Evolutionary conservation across 768 basidiomycete genomes (phyloP), one percentile per base, ranked within the genome.

Genomic region (Lepiota venenata): DNA sequence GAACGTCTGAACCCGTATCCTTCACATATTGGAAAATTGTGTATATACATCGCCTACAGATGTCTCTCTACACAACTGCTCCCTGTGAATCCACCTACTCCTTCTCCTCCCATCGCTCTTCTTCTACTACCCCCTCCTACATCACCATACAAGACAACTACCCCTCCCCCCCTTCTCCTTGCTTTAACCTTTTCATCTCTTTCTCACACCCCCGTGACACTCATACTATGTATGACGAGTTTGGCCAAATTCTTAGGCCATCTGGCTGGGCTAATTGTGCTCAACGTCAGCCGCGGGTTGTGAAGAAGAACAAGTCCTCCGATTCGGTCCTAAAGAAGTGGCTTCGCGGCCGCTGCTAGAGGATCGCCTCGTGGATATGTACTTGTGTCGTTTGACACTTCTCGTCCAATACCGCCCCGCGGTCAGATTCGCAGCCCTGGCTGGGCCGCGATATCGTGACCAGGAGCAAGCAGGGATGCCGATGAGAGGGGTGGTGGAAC

Each of bases 201-300:
- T 40, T 16, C 37, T 58, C 57, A 35, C 54, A 55, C 48, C 57
- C 57, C 4, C 57, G 57, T 3, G 57, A 58, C 25, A 50, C 32
- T 53, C 53, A 58, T 39, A n/a, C 39, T 35, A 40, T 58, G 57
- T 58, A 53, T 32, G 47, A 44, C 18, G 57, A 58, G 43, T 55
- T 58, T 43, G 57, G 57, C 16, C 25, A 38, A n/a, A 29, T 58
- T 18, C 38, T 58, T 29, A 22, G 47, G 42, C 37, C 47, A 11
- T 42, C 52, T 16, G 45, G 12, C 32, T 20, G 52, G 21, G 36
- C 16, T 32, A 36, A 41, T 38, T 18, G 37, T 14, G 16, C 16
- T 14, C 40, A 48, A 11, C 32, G 32, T 29, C 41, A 35, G 21
- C 27, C 38, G 39, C 46, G 15, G 9, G 29, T 46, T 54, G 44